Evolutionary conservation across 306 rosid genomes (phyloP), one percentile per base, ranked within the genome.

Genomic region (Ochetophila trinervis): DNA sequence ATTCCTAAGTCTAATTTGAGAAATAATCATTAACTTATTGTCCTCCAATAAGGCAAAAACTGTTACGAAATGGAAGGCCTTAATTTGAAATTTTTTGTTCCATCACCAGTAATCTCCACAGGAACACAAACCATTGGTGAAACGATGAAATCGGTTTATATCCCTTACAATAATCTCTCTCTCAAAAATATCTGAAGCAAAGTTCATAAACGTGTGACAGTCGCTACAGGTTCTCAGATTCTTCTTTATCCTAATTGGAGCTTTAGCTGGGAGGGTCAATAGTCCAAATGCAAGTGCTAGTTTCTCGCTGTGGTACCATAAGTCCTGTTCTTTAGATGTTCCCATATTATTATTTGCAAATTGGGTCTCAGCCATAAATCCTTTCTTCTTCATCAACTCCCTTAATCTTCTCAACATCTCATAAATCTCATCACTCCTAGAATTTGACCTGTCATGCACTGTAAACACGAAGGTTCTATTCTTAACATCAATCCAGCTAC

Each of bases 261-360:
- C 80, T 53, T 73, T 80, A 63, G 64, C 63, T 50, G 86, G 86
- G 42, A 86, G 84, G 40, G 67, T 80, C 81, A 76, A 65, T 63
- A 83, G 78, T 61, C 88, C 88, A 74, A 86, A 81, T 62, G 83
- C 91, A 36, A 78, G 83, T 48, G 86, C 83, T 37, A 86, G 63
- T 66, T 78, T 83, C 80, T 86, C 83, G 5, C 85, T 83, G 59
- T 83, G 84, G 63, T 66, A 57, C 84, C 85, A 80, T 75, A 83
- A 63, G 68, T 77, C 80, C 58, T 78, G 84, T 75, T 80, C 88
- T 65, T 77, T 83, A 62, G 70, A 75, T 32, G 76, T 80, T 65
- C 70, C 88, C 32, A 62, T 73, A 71, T 22, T 76, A 73, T 74
- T 81, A 47, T 80, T 74, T 51, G 83, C 83, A 78, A 78, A 83